Percentiles rank a stretch among this genome's conserved stretches.
phyloP scores from a whole-genome alignment of 176 grass and related monocot species.

The Zizania latifolia region DNA sequence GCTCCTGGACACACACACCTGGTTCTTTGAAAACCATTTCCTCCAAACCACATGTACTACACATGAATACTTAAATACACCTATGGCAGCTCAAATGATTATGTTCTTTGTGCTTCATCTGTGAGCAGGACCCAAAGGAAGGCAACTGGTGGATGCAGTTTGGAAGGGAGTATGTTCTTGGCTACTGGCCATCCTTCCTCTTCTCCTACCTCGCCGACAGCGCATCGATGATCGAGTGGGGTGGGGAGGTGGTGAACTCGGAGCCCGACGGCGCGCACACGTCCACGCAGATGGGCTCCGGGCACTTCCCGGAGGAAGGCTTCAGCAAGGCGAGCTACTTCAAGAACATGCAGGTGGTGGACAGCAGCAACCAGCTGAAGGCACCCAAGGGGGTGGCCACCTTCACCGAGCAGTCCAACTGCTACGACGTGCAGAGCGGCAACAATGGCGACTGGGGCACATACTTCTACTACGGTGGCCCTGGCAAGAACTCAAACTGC shows the following conservation, averaged over 20 bases:
- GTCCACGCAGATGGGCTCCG: constrained; percentile 70
- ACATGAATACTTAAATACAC: not conserved
- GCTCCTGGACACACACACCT: constrained; percentile 5
- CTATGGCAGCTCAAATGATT: not conserved
- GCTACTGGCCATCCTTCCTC: constrained; percentile 75
- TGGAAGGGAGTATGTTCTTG: constrained; percentile 53
- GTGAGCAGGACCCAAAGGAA: constrained; percentile 68
- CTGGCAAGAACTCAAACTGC: constrained; percentile 74
- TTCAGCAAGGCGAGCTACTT: constrained; percentile 81
- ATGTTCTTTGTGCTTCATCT: not conserved
- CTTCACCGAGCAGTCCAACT: constrained; percentile 62
- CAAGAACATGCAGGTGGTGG: constrained; percentile 70
- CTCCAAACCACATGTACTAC: constrained; percentile 17
- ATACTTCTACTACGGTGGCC: constrained; percentile 83
- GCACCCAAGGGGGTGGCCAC: constrained; percentile 42
- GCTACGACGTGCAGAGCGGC: constrained; percentile 61
- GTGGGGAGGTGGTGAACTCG: constrained; percentile 76
- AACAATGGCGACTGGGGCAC: constrained; percentile 79
- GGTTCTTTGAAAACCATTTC: not conserved
- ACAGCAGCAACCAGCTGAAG: constrained; percentile 50
- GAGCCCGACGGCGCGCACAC: constrained; percentile 47
- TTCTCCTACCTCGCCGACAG: constrained; percentile 63
- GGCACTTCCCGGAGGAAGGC: constrained; percentile 73
- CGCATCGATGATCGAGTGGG: constrained; percentile 76
- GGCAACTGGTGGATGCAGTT: constrained; percentile 97